These are phyloP conservation scores for Flammula alnicola DNA, from an alignment of 1,284 basidiomycete genomes.

Conservation along the genomic window DNA sequence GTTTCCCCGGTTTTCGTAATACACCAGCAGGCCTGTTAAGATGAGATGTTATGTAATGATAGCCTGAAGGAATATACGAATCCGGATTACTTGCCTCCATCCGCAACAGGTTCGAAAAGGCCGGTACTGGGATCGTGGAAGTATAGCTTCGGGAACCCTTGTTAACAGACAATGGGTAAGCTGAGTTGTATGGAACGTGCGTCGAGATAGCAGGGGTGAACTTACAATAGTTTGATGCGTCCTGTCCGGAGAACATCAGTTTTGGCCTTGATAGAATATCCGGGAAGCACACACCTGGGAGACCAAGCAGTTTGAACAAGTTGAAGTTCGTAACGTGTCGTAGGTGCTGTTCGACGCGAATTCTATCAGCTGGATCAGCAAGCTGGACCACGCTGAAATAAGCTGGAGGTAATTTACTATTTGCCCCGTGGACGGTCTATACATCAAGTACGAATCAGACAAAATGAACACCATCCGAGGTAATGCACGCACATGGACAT, in stretches of 20 bases:
- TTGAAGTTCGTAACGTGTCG: constrained; percentile 38
- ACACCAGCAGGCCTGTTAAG: constrained; percentile 41
- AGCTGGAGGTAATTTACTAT: constrained; percentile 27
- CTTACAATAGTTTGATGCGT: constrained; percentile 43
- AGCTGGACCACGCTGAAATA: background rate
- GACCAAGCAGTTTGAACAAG: constrained; percentile 44
- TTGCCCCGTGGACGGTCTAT: constrained; percentile 41
- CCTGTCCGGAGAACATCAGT: constrained; percentile 24
- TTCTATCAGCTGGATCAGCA: constrained; percentile 26
- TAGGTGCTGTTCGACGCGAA: constrained; percentile 41
- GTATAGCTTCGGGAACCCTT: constrained; percentile 48
- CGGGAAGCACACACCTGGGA: constrained; percentile 29
- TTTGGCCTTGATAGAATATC: background rate
- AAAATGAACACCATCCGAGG: background rate
- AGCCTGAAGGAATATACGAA: background rate
- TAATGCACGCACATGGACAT: constrained; percentile 42
- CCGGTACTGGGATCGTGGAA: constrained; percentile 42
- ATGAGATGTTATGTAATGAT: background rate
- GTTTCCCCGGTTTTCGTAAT: constrained; percentile 47
- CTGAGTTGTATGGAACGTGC: background rate
- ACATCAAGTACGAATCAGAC: background rate
- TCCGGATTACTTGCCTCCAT: constrained; percentile 35
- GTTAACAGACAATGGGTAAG: background rate
- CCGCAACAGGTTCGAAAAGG: constrained; percentile 39
- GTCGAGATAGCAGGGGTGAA: background rate